A percentile compares a stretch with the other conserved stretches of the same genome.
Conservation (phyloP, 306 rosid genomes). For the Lithocarpus polystachyus region DNA sequence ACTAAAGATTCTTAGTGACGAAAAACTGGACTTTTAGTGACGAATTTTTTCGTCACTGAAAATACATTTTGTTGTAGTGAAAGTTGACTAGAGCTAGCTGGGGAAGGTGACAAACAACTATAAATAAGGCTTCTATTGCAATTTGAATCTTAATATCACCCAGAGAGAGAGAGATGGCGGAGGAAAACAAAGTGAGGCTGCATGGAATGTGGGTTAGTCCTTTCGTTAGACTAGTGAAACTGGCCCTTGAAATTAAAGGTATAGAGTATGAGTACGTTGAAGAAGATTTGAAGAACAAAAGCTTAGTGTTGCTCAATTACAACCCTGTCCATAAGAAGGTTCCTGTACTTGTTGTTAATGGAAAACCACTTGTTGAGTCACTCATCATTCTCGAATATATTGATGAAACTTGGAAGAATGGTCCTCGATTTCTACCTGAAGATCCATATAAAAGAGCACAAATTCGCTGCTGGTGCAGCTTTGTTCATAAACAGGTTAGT, state of each 20-base stretch:
- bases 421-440: slow-evolving; percentile 23
- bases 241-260: slow-evolving; percentile 35
- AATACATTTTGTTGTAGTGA: no score
- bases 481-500: slow-evolving; percentile 1
- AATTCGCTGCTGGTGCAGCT: slow-evolving; percentile 32
- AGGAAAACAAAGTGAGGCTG: slow-evolving; percentile 28
- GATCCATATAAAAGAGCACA: slow-evolving; percentile 33
- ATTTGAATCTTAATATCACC: neutral
- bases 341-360: slow-evolving; percentile 35
- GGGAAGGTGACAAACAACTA: no score
- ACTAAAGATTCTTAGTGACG: no score
- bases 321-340: slow-evolving; percentile 44
- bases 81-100: neutral
- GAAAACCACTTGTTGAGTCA: slow-evolving; percentile 28
- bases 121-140: neutral
- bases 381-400: slow-evolving; percentile 28
- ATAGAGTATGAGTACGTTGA: slow-evolving; percentile 34
- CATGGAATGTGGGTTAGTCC: slow-evolving; percentile 40
- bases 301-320: slow-evolving; percentile 29
- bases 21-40: no score
- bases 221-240: slow-evolving; percentile 25
- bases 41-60: no score
- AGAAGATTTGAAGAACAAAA: slow-evolving; percentile 33
- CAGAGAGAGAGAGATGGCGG: slow-evolving; percentile 15
- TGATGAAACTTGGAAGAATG: slow-evolving; percentile 37